A percentile compares a stretch with the other conserved stretches of the same genome.
These are phyloP conservation scores for Wallacemonas sp. DNA, from an alignment of 208 protist genomes.

Conservation along the genomic window DNA sequence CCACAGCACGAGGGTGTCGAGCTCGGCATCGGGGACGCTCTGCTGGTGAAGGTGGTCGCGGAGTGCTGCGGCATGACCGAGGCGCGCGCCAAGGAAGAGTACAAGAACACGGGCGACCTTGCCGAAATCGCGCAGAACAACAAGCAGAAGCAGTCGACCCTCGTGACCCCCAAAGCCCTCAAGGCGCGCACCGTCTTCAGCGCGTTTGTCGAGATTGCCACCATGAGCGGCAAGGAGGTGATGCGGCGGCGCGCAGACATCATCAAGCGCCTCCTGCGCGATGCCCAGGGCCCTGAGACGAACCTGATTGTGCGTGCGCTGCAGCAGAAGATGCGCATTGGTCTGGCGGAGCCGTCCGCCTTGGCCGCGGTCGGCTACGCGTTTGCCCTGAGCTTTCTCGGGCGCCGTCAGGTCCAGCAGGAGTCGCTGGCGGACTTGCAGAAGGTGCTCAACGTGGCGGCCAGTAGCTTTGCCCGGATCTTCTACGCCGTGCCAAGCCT, in stretches of 20 bases:
- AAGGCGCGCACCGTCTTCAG: constrained; percentile 92
- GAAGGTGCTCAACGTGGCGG: constrained; percentile 56
- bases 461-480: constrained; percentile 56
- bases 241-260: constrained; percentile 90
- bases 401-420: constrained; percentile 25
- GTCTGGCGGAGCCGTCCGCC: constrained; percentile 96
- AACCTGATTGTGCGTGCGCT: constrained; percentile 96
- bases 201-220: constrained; percentile 91
- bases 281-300: constrained; percentile 91
- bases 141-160: constrained; percentile 84
- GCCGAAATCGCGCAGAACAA: constrained; percentile 93
- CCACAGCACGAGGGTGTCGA: constrained; percentile 97
- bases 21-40: constrained; percentile 97
- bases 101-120: constrained; percentile 94
- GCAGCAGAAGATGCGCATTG: constrained; percentile 98
- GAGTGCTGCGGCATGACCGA: constrained; percentile 94
- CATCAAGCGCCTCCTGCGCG: constrained; percentile 94
- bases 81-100: constrained; percentile 82
- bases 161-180: constrained; percentile 92
- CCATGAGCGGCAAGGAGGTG: constrained; percentile 88
- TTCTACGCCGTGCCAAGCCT: constrained; percentile 88
- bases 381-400: constrained; percentile 79
- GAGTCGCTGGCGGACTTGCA: constrained; percentile 68
- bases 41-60: constrained; percentile 95
- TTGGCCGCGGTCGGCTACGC: constrained; percentile 95